These are phyloP conservation scores for Bruguiera parviflora DNA, from an alignment of 345 rosid genomes.

Conservation along the genomic window DNA sequence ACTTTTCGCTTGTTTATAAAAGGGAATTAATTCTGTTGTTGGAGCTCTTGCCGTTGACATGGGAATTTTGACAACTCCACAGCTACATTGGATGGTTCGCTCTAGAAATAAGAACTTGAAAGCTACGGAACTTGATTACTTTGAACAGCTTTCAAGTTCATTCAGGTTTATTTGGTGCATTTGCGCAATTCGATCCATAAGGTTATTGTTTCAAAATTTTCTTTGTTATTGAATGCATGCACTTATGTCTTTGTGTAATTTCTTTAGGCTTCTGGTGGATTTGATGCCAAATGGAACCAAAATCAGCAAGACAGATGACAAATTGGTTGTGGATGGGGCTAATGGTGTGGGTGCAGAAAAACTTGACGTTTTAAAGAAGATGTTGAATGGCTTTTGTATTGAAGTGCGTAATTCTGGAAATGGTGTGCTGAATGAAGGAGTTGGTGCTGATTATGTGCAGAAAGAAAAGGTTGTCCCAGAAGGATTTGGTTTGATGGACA, in stretches of 20 bases:
- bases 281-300: constrained; percentile 47
- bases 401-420: constrained; percentile 78
- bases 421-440: constrained; percentile 81
- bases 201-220: neutral
- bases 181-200: neutral
- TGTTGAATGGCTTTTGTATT: constrained; percentile 45
- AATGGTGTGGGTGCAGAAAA: constrained; percentile 92
- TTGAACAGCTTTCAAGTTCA: constrained; percentile 65
- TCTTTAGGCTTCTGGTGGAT: constrained; percentile 54
- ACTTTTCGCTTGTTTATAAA: constrained; percentile 14
- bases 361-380: constrained; percentile 48
- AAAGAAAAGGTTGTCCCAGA: constrained; percentile 80
- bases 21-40: constrained; percentile 65
- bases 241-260: constrained; percentile 15
- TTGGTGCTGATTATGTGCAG: constrained; percentile 97
- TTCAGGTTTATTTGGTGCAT: constrained; percentile 45
- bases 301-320: constrained; percentile 25
- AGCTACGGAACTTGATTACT: constrained; percentile 71
- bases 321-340: constrained; percentile 77
- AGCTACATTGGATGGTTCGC: constrained; percentile 91
- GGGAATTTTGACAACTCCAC: constrained; percentile 92
- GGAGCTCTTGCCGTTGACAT: constrained; percentile 59
- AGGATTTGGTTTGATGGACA: constrained; percentile 55
- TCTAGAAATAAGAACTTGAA: constrained; percentile 67
- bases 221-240: neutral